Percentiles rank a stretch among this genome's conserved stretches.
phyloP scores from a whole-genome alignment of 78 protist genomes.

The Dictyostelium brefeldianum region DNA sequence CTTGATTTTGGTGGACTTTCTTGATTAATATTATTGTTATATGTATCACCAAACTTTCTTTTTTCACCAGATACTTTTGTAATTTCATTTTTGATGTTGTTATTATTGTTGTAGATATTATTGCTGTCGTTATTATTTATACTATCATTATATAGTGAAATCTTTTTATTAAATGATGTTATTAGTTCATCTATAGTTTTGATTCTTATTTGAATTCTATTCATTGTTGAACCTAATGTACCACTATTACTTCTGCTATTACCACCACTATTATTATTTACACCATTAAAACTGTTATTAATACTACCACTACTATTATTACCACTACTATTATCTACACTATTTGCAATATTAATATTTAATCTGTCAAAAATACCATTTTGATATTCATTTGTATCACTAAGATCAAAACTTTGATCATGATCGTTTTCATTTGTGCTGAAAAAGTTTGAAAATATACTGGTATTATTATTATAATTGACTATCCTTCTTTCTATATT shows the following conservation, averaged over 20 bases:
- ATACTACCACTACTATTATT: background rate
- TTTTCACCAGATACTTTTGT: background rate
- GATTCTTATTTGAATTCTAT: background rate
- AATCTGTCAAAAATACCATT: background rate
- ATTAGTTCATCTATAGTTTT: background rate
- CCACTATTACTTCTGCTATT: background rate
- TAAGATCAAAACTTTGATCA: background rate
- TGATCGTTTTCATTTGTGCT: background rate
- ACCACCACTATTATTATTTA: too few species aligned
- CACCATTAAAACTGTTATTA: too few species aligned
- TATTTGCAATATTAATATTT: background rate
- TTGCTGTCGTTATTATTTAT: background rate
- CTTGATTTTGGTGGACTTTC: slow-evolving; percentile 11
- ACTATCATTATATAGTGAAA: background rate
- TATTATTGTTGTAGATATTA: background rate
- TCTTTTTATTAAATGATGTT: background rate
- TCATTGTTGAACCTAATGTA: background rate
- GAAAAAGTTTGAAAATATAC: background rate
- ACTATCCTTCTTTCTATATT: too few species aligned
- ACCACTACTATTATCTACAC: background rate
- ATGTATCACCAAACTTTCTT: background rate
- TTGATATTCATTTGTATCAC: background rate
- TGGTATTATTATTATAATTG: background rate
- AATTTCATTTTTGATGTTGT: background rate
- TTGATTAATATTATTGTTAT: background rate